Conservation (phyloP, 2,329 filamentous ascomycete genomes). For the Lachnellula hyalina region DNA sequence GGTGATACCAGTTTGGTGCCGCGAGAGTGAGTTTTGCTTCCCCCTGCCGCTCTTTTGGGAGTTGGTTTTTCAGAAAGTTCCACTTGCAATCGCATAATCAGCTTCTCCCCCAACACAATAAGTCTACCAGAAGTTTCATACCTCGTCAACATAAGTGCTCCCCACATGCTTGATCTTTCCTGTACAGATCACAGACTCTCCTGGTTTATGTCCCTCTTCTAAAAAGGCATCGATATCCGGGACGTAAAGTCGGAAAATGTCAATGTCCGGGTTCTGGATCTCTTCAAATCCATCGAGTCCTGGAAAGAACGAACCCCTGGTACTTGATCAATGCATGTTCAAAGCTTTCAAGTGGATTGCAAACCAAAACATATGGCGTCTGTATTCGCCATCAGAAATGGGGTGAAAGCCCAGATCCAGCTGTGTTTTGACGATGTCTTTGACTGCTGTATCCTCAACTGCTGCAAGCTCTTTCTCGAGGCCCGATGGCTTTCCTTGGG, state of each 20-base stretch:
- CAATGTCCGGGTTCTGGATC: conserved; percentile 30
- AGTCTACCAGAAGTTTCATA: not conserved
- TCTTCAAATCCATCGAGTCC: conserved; percentile 28
- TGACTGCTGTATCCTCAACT: conserved; percentile 52
- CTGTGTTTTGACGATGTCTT: conserved; percentile 54
- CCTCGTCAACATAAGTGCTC: conserved; percentile 38
- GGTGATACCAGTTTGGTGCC: conserved; percentile 65
- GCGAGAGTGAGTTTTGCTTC: conserved; percentile 66
- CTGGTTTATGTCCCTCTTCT: conserved; percentile 41
- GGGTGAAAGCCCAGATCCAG: conserved; percentile 51
- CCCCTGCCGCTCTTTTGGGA: conserved; percentile 56
- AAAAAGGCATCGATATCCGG: conserved; percentile 40
- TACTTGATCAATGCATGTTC: not conserved
- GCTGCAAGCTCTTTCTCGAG: conserved; percentile 38
- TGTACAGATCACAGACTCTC: conserved; percentile 41
- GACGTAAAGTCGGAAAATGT: conserved; percentile 36
- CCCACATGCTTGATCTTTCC: conserved; percentile 43
- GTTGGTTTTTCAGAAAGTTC: conserved; percentile 53
- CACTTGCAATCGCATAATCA: conserved; percentile 15
- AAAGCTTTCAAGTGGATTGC: conserved; percentile 30
- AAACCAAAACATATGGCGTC: conserved; percentile 24
- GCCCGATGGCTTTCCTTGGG: conserved; percentile 34
- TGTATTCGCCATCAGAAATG: conserved; percentile 54
- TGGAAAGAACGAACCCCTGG: conserved; percentile 26
- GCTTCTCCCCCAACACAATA: not conserved